phyloP scores from a whole-genome alignment of 2,329 filamentous ascomycete species.

The Cytospora leucostoma region DNA sequence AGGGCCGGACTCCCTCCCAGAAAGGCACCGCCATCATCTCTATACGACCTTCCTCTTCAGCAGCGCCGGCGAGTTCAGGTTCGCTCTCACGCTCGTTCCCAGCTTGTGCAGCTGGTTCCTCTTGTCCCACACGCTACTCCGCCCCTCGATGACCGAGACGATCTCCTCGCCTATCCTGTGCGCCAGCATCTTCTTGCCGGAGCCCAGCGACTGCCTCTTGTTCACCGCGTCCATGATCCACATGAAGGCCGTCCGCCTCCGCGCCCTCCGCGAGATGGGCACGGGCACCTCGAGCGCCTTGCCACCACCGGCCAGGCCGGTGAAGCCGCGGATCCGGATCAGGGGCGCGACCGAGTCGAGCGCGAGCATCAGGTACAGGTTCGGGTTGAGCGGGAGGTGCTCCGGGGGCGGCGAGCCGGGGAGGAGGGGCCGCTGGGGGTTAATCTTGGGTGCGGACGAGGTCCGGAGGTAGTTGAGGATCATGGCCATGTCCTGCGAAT shows the following conservation, averaged over 20 bases:
- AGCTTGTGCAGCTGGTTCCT: conserved; percentile 77
- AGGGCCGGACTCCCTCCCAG: background rate
- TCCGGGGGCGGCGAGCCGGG: conserved; percentile 74
- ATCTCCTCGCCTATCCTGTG: conserved; percentile 83
- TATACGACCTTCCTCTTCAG: conserved; percentile 37
- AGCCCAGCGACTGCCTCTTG: conserved; percentile 73
- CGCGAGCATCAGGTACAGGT: conserved; percentile 84
- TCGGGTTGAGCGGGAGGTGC: conserved; percentile 84
- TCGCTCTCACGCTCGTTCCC: conserved; percentile 76
- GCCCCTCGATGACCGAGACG: conserved; percentile 83
- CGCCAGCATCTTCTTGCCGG: conserved; percentile 72
- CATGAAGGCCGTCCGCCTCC: conserved; percentile 74
- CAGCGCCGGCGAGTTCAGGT: conserved; percentile 50
- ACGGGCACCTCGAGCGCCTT: conserved; percentile 78
- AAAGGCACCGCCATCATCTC: background rate
- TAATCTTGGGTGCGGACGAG: conserved; percentile 74
- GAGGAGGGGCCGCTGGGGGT: conserved; percentile 69
- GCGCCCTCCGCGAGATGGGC: conserved; percentile 73
- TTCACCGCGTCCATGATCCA: conserved; percentile 89
- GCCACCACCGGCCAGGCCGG: conserved; percentile 84
- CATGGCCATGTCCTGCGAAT: conserved; percentile 73
- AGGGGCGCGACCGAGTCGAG: conserved; percentile 93
- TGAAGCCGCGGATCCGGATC: conserved; percentile 73
- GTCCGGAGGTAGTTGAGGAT: conserved; percentile 86
- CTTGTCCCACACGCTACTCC: conserved; percentile 81